phyloP scores from a whole-genome alignment of 768 basidiomycete genomes.

The Pleurotus sapidus region DNA sequence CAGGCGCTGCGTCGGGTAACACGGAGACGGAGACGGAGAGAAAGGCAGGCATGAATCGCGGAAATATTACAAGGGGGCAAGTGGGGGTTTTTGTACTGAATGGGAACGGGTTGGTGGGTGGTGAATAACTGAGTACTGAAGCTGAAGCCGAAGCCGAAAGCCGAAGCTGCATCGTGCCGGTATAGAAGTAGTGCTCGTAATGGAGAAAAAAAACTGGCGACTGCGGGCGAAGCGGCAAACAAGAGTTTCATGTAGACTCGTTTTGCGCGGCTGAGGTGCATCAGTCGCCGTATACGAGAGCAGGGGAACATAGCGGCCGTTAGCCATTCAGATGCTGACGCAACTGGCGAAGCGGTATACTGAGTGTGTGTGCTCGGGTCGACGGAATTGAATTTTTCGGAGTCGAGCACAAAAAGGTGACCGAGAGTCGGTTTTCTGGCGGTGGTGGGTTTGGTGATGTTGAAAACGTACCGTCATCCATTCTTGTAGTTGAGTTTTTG shows the following conservation, averaged over 20 bases:
- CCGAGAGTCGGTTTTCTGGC: no score
- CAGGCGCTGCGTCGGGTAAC: conserved; percentile 35
- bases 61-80: background rate
- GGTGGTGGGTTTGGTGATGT: background rate
- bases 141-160: background rate
- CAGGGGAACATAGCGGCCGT: no score
- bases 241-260: no score
- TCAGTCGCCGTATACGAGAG: no score
- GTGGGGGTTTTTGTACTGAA: background rate
- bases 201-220: no score
- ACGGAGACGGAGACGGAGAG: conserved; percentile 30
- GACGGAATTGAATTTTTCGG: conserved; percentile 14
- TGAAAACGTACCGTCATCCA: background rate
- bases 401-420: no score
- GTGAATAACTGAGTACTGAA: background rate
- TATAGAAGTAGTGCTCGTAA: no score
- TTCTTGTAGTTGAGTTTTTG: background rate
- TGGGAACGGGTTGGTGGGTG: background rate
- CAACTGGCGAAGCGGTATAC: no score
- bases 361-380: background rate
- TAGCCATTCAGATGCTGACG: no score
- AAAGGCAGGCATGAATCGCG: conserved; percentile 7
- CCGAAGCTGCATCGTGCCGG: no score
- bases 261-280: no score
- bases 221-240: no score